phyloP scores from a whole-genome alignment of 768 basidiomycete species.

The Pleurotus citrinopileatus region DNA sequence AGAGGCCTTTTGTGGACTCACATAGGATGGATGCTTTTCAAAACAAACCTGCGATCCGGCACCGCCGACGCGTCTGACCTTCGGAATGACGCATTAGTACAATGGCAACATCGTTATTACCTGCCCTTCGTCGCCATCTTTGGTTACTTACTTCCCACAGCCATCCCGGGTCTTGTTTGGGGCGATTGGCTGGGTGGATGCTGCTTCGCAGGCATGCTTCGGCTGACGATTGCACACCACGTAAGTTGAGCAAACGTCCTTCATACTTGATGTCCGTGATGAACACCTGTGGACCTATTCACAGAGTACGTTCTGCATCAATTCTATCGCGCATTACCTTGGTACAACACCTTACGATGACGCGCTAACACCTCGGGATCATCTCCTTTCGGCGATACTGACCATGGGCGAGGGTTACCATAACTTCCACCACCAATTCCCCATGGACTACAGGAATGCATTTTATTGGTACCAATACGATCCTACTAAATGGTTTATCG shows the following conservation, averaged over 20 bases:
- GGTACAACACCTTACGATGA: slow-evolving; percentile 83
- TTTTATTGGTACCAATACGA: slow-evolving; percentile 84
- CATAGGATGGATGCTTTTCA: slow-evolving; percentile 83
- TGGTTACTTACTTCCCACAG: slow-evolving; percentile 67
- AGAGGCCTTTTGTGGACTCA: slow-evolving; percentile 80
- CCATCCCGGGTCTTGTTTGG: slow-evolving; percentile 70
- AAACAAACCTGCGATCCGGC: slow-evolving; percentile 69
- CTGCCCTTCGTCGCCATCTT: slow-evolving; percentile 58
- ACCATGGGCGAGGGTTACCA: slow-evolving; percentile 90
- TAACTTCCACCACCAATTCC: slow-evolving; percentile 91
- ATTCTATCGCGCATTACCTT: slow-evolving; percentile 84
- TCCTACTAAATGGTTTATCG: slow-evolving; percentile 96
- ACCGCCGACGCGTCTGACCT: slow-evolving; percentile 73
- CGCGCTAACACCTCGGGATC: slow-evolving; percentile 72
- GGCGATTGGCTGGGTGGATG: slow-evolving; percentile 77
- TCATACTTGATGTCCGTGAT: slow-evolving; percentile 3
- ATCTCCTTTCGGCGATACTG: slow-evolving; percentile 75
- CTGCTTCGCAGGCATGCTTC: slow-evolving; percentile 70
- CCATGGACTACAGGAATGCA: slow-evolving; percentile 83
- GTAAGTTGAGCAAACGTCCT: slow-evolving; percentile 38
- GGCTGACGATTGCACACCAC: slow-evolving; percentile 79
- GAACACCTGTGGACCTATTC: slow-evolving; percentile 8
- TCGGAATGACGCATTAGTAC: slow-evolving; percentile 62
- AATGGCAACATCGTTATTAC: slow-evolving; percentile 79
- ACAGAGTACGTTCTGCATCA: slow-evolving; percentile 86